phyloP scores from a whole-genome alignment of 345 rosid species.

The Eutrema yunnanense region DNA sequence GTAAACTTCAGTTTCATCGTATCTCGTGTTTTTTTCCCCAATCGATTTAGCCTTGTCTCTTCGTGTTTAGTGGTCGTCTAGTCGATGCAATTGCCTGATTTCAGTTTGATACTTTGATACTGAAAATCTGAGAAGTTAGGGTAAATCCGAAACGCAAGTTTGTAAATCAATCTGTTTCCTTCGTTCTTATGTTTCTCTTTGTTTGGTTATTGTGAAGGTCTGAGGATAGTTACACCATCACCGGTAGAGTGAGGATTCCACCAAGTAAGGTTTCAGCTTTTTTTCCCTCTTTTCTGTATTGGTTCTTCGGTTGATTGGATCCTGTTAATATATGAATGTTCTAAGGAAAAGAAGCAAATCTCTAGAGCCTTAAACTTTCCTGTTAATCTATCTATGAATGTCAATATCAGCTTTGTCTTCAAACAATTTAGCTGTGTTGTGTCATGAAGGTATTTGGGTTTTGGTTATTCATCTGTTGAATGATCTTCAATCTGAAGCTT shows the following conservation, averaged over 20 bases:
- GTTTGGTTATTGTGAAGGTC: conserved; percentile 38
- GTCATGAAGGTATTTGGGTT: background rate
- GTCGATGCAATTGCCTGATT: background rate
- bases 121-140: background rate
- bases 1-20: background rate
- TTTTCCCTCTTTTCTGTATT: background rate
- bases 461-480: background rate
- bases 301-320: background rate
- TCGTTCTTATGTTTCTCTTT: background rate
- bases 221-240: conserved; percentile 60
- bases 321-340: background rate
- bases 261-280: conserved; percentile 35
- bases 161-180: background rate
- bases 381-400: background rate
- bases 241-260: conserved; percentile 75
- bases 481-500: background rate
- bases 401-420: background rate
- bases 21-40: background rate
- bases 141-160: background rate
- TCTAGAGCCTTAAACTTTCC: background rate
- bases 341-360: background rate
- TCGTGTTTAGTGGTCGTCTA: background rate
- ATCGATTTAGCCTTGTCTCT: background rate
- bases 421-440: background rate
- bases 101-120: background rate